Conservation (phyloP, 2,329 filamentous ascomycete species). For the Lachnellula suecica region DNA sequence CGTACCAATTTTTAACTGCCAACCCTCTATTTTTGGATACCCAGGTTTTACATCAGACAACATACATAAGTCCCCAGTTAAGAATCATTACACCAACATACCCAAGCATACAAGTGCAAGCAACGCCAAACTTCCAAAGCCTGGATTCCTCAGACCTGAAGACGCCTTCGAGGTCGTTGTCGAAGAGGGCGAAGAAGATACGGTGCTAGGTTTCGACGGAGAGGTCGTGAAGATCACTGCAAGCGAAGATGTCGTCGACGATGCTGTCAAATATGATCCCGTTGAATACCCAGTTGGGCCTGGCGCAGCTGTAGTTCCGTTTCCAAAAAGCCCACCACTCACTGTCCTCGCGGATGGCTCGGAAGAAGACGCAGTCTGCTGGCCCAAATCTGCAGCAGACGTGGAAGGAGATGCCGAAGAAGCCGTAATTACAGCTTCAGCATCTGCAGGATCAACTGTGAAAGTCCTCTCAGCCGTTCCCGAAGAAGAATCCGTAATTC, state of each 20-base stretch:
- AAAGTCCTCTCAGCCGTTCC: not conserved
- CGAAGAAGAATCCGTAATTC: not conserved
- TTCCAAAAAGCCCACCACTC: too few relatives aligned
- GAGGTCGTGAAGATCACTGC: not conserved
- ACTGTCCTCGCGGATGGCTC: too few relatives aligned
- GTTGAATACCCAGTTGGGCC: not conserved
- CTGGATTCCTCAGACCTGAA: not conserved
- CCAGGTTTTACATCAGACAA: too few relatives aligned
- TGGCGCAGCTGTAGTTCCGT: not conserved
- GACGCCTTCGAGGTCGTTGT: not conserved
- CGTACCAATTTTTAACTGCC: too few relatives aligned
- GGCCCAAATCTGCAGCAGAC: not conserved
- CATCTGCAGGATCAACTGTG: not conserved
- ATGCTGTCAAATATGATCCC: not conserved
- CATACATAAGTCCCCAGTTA: too few relatives aligned
- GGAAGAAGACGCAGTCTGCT: not conserved
- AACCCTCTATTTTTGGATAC: too few relatives aligned
- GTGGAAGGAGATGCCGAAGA: not conserved
- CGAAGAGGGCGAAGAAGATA: not conserved
- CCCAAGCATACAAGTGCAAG: not conserved
- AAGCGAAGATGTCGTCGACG: not conserved
- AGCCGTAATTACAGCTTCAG: too few relatives aligned
- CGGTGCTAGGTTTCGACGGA: not conserved
- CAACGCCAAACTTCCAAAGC: not conserved
- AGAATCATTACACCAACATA: not conserved